Evolutionary conservation across 2,329 filamentous ascomycete species (phyloP).

Genomic region (Myriosclerotinia duriaeana): DNA sequence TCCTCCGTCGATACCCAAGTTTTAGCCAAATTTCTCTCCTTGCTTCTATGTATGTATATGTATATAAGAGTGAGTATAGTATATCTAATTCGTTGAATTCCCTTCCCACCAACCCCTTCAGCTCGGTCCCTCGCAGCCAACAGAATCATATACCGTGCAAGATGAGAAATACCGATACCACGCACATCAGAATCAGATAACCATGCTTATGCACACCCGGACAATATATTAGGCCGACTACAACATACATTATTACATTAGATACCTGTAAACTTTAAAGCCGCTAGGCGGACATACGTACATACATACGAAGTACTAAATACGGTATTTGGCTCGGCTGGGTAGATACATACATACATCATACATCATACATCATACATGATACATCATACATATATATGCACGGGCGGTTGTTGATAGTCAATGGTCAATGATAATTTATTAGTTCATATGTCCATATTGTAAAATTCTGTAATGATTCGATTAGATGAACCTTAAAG

Average conservation of each 20-base stretch:
- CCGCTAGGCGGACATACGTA: too few relatives aligned
- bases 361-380: background rate
- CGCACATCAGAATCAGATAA: conserved; percentile 17
- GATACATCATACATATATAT: background rate
- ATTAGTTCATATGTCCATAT: too few relatives aligned
- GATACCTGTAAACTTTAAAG: too few relatives aligned
- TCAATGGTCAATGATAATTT: too few relatives aligned
- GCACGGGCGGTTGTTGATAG: background rate
- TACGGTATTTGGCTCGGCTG: too few relatives aligned
- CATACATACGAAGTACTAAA: too few relatives aligned
- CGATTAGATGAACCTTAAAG: background rate
- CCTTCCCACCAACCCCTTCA: too few relatives aligned
- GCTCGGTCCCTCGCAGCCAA: conserved; percentile 3
- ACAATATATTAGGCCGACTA: conserved; percentile 8
- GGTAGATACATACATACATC: background rate
- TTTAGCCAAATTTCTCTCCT: background rate
- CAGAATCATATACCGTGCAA: background rate
- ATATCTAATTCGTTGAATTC: background rate
- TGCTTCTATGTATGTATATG: background rate
- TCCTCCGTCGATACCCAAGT: background rate
- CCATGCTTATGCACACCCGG: conserved; percentile 19
- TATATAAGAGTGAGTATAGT: background rate
- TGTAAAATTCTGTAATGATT: background rate
- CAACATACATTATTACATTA: too few relatives aligned
- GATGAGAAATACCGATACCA: background rate